phyloP scores from a whole-genome alignment of 164 flowering plant species.

The Nelumbo lutea region DNA sequence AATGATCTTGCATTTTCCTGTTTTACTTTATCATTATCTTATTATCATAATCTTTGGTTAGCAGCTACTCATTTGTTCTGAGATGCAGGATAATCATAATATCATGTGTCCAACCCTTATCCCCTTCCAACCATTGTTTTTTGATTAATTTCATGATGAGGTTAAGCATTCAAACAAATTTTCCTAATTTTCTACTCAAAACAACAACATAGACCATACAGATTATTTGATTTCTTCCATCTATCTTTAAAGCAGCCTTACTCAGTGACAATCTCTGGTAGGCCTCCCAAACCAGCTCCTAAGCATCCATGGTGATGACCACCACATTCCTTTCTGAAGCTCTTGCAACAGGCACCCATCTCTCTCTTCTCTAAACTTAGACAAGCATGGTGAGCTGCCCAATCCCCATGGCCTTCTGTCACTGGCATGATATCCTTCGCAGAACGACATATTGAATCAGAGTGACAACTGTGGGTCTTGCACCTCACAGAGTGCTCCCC shows the following conservation, averaged over 20 bases:
- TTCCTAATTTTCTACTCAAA: background rate
- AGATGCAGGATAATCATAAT: background rate
- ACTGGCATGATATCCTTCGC: background rate
- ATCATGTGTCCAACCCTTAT: background rate
- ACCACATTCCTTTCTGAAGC: constrained; percentile 50
- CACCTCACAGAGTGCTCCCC: constrained; percentile 1
- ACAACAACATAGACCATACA: background rate
- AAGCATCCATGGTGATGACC: constrained; percentile 25
- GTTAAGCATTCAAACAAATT: constrained; percentile 5
- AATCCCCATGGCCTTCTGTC: background rate
- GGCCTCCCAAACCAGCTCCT: constrained; percentile 27
- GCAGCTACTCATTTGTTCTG: too few species aligned
- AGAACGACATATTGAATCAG: background rate
- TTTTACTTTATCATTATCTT: too few species aligned
- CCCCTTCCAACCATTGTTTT: constrained; percentile 6
- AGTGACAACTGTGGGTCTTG: background rate
- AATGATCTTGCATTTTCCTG: too few species aligned
- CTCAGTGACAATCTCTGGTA: constrained; percentile 55
- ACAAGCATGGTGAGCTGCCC: constrained; percentile 7
- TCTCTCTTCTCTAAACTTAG: constrained; percentile 36
- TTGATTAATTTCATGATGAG: background rate
- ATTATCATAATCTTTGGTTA: too few species aligned
- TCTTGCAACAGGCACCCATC: constrained; percentile 48
- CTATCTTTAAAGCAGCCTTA: constrained; percentile 8
- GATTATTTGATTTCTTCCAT: background rate